These are phyloP conservation scores for Calvatia gigantea DNA, from an alignment of 768 basidiomycete genomes.

Conservation along the genomic window DNA sequence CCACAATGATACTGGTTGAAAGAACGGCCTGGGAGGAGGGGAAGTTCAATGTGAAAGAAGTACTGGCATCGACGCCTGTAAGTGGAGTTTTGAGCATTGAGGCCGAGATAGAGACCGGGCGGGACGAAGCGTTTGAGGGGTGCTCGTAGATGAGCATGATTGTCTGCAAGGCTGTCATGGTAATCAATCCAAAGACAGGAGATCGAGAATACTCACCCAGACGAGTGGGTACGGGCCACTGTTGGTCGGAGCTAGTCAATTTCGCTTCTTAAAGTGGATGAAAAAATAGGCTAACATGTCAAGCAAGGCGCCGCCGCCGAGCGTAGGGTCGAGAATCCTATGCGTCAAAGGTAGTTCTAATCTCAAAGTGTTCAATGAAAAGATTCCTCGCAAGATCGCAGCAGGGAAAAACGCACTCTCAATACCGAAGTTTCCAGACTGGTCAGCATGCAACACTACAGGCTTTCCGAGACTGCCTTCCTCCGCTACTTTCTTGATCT, in stretches of 20 bases:
- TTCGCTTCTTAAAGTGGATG: background rate
- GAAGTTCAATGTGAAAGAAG: slow-evolving; percentile 74
- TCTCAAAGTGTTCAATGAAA: background rate
- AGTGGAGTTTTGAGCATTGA: slow-evolving; percentile 75
- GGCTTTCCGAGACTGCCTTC: slow-evolving; percentile 64
- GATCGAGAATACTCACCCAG: slow-evolving; percentile 47
- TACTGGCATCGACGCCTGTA: slow-evolving; percentile 77
- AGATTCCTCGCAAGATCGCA: background rate
- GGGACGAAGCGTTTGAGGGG: slow-evolving; percentile 58
- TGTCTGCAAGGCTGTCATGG: slow-evolving; percentile 39
- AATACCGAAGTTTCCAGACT: slow-evolving; percentile 67
- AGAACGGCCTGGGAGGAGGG: slow-evolving; percentile 67
- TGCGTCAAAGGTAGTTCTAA: slow-evolving; percentile 65
- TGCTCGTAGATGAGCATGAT: slow-evolving; percentile 79
- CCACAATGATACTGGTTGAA: slow-evolving; percentile 61
- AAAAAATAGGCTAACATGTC: slow-evolving; percentile 60
- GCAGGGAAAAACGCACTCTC: slow-evolving; percentile 43
- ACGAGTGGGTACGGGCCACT: slow-evolving; percentile 82
- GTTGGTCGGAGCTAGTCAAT: slow-evolving; percentile 4
- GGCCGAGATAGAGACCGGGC: slow-evolving; percentile 58
- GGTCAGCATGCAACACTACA: slow-evolving; percentile 67
- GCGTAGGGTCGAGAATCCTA: slow-evolving; percentile 71
- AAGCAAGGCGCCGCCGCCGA: slow-evolving; percentile 82
- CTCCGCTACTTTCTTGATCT: slow-evolving; percentile 62
- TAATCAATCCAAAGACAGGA: background rate